Conservation (phyloP, 2,329 filamentous ascomycete species). For the Rhytidhysteron rufulum region DNA sequence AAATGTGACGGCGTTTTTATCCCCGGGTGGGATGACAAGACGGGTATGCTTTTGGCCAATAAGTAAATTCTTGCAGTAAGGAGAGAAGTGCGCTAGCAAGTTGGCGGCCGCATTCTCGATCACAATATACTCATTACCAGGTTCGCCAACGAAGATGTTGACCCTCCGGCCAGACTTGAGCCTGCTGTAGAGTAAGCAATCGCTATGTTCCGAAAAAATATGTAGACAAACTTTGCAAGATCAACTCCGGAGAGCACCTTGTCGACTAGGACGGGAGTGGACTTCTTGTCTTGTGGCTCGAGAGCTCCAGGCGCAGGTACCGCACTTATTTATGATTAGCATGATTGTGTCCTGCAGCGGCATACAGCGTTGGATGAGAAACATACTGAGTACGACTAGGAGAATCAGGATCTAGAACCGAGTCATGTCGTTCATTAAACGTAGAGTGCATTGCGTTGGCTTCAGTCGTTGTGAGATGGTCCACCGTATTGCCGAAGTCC, state of each 20-base stretch:
- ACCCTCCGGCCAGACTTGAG: constrained; percentile 14
- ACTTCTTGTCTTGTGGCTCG: too few relatives aligned
- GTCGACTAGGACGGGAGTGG: too few relatives aligned
- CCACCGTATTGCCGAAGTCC: too few relatives aligned
- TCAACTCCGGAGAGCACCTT: too few relatives aligned
- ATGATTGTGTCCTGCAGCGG: too few relatives aligned
- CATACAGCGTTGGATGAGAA: too few relatives aligned
- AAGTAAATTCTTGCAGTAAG: constrained; percentile 13
- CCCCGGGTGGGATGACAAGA: constrained; percentile 12
- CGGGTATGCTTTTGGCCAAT: constrained; percentile 1
- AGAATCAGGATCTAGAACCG: too few relatives aligned
- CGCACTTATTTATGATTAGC: constrained; percentile 2
- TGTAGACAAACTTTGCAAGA: neutral
- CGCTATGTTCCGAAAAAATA: neutral
- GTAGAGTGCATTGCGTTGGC: too few relatives aligned
- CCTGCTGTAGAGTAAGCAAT: constrained; percentile 2
- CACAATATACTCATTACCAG: constrained; percentile 13
- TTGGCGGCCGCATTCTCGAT: constrained; percentile 15
- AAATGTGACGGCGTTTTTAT: constrained; percentile 14
- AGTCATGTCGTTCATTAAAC: too few relatives aligned
- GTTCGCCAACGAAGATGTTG: constrained; percentile 14
- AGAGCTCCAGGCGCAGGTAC: neutral
- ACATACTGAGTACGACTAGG: too few relatives aligned
- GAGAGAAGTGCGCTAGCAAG: constrained; percentile 15
- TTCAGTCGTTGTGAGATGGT: too few relatives aligned